Percentiles rank a stretch among this genome's conserved stretches.
Evolutionary conservation across 2,329 filamentous ascomycete species (phyloP).

Genomic region (Pseudogymnoascus sp.): DNA sequence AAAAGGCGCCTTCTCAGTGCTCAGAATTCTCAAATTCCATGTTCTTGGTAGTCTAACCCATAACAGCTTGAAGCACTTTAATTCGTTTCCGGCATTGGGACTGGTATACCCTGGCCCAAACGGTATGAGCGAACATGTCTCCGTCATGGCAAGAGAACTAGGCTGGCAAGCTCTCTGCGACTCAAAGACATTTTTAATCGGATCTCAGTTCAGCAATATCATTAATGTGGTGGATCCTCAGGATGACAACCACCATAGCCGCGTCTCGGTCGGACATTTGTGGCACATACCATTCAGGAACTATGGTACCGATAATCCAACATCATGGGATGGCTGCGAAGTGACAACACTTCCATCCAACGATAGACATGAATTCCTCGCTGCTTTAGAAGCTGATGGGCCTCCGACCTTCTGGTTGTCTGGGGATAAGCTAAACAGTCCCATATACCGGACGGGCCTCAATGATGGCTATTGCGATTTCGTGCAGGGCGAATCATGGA

Average conservation of each 20-base stretch:
- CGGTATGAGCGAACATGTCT: slow-evolving; percentile 10
- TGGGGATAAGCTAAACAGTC: not conserved
- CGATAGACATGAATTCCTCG: not conserved
- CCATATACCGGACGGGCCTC: not conserved
- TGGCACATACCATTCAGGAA: not conserved
- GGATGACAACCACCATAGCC: not conserved
- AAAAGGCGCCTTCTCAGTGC: slow-evolving; percentile 21
- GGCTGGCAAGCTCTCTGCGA: slow-evolving; percentile 20
- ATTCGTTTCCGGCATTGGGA: slow-evolving; percentile 23
- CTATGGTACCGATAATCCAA: not conserved
- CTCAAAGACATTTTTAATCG: not conserved
- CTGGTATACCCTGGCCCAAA: not conserved
- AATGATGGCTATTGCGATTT: not conserved
- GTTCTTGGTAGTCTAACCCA: slow-evolving; percentile 22
- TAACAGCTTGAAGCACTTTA: slow-evolving; percentile 23
- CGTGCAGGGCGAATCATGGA: not conserved
- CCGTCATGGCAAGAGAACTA: slow-evolving; percentile 10
- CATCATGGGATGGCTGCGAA: not conserved
- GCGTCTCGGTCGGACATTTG: no score
- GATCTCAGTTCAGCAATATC: not conserved
- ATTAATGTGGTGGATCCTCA: not conserved
- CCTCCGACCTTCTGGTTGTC: not conserved
- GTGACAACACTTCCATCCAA: not conserved
- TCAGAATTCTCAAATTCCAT: slow-evolving; percentile 27
- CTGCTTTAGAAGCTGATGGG: not conserved